These are phyloP conservation scores for Vigna reflexopilosa DNA, from an alignment of 306 rosid species.

Conservation along the genomic window DNA sequence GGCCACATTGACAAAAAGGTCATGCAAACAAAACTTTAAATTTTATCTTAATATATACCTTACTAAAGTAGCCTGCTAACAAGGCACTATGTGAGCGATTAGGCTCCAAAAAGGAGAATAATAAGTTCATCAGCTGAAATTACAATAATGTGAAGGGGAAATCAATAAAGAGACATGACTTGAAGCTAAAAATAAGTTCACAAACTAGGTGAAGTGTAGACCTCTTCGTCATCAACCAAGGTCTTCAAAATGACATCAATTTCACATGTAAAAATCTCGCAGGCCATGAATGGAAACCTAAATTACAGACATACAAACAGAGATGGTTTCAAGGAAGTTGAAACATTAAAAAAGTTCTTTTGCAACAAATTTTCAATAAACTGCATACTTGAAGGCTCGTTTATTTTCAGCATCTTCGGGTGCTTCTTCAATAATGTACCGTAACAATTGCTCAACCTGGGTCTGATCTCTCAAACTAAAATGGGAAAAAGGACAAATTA, in stretches of 20 bases:
- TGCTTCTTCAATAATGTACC: conserved; percentile 86
- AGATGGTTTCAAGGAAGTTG: conserved; percentile 31
- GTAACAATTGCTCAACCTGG: conserved; percentile 91
- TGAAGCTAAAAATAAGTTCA: conserved; percentile 24
- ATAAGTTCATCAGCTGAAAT: conserved; percentile 89
- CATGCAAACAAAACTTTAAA: conserved; percentile 35
- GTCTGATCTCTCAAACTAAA: conserved; percentile 89
- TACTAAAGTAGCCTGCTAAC: conserved; percentile 96
- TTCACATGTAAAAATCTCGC: conserved; percentile 97
- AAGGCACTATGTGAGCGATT: conserved; percentile 79
- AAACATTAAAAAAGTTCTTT: background rate
- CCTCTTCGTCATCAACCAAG: conserved; percentile 98
- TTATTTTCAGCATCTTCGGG: conserved; percentile 93
- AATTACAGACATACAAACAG: conserved; percentile 47
- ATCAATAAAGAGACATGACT: conserved; percentile 37
- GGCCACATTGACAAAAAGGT: conserved; percentile 22
- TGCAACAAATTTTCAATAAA: conserved; percentile 29
- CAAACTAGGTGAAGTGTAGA: conserved; percentile 43
- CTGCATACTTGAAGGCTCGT: conserved; percentile 83
- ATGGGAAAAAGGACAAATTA: conserved; percentile 37
- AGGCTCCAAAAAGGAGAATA: conserved; percentile 95
- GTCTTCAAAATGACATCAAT: conserved; percentile 98
- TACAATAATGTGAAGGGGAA: conserved; percentile 29
- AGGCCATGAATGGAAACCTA: conserved; percentile 97
- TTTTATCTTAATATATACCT: conserved; percentile 58